These are phyloP conservation scores for Schizosaccharomyces versatilis DNA, from an alignment of 1,139 yeast species.

Conservation along the genomic window DNA sequence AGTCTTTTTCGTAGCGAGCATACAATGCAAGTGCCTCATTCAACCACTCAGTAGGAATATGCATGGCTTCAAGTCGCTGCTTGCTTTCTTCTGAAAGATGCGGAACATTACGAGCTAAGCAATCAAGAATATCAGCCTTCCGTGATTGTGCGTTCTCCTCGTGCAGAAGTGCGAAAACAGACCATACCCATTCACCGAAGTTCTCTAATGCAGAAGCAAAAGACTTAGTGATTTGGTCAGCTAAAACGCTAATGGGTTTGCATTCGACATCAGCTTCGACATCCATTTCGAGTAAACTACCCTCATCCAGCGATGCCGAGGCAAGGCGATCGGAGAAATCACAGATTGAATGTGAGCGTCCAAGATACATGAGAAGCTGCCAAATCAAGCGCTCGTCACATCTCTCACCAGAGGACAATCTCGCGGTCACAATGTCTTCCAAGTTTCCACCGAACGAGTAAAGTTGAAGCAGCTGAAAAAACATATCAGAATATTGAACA, in stretches of 20 bases:
- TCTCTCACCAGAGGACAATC: too few species aligned
- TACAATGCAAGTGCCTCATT: slow-evolving; percentile 17
- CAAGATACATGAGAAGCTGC: not conserved
- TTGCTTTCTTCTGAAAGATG: slow-evolving; percentile 17
- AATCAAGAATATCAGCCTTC: slow-evolving; percentile 23
- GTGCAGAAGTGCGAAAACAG: slow-evolving; percentile 39
- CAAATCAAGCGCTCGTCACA: not conserved
- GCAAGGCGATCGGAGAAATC: slow-evolving; percentile 1
- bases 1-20: slow-evolving; percentile 27
- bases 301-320: not conserved
- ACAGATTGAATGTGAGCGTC: not conserved
- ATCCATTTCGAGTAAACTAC: not conserved
- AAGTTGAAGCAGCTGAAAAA: not conserved
- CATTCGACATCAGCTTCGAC: not conserved
- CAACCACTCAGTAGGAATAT: slow-evolving; percentile 10
- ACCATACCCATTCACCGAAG: slow-evolving; percentile 33
- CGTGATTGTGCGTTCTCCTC: slow-evolving; percentile 26
- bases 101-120: slow-evolving; percentile 22
- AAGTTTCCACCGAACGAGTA: not conserved
- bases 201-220: slow-evolving; percentile 35
- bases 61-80: slow-evolving; percentile 7
- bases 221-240: slow-evolving; percentile 27
- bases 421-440: not conserved
- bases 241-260: not conserved
- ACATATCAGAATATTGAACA: not conserved